Evolutionary conservation across 768 basidiomycete species (phyloP).

Genomic region (Boletales sp.): DNA sequence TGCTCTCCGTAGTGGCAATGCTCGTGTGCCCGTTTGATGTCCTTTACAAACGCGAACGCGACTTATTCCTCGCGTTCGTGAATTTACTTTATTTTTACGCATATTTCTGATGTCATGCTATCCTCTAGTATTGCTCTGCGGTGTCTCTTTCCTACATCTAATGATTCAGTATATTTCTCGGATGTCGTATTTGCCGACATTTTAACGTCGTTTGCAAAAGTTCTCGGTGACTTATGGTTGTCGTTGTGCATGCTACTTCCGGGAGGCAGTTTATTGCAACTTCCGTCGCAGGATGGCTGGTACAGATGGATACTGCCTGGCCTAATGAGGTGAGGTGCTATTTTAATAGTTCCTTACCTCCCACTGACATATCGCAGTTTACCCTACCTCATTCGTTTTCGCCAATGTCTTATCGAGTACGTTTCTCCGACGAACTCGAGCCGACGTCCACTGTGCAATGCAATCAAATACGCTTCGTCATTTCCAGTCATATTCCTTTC

Average conservation of each 20-base stretch:
- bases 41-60: constrained; percentile 66
- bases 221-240: constrained; percentile 92
- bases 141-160: constrained; percentile 64
- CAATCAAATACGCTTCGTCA: constrained; percentile 92
- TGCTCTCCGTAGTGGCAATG: constrained; percentile 50
- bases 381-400: constrained; percentile 87
- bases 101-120: neutral
- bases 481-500: constrained; percentile 96
- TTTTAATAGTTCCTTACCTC: neutral
- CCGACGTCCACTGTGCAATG: constrained; percentile 80
- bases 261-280: constrained; percentile 67
- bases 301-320: constrained; percentile 74
- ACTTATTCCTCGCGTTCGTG: constrained; percentile 75
- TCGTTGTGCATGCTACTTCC: constrained; percentile 84
- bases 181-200: constrained; percentile 96
- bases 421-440: constrained; percentile 57
- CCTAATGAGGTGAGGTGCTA: constrained; percentile 72
- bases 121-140: constrained; percentile 61
- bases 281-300: constrained; percentile 61
- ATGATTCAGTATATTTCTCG: constrained; percentile 72
- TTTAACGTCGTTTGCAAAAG: constrained; percentile 95
- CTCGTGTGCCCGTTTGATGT: constrained; percentile 68
- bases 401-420: constrained; percentile 93
- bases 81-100: neutral
- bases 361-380: constrained; percentile 41